Conservation (phyloP, 2,329 filamentous ascomycete genomes). For the Trichoderma lentiforme region DNA sequence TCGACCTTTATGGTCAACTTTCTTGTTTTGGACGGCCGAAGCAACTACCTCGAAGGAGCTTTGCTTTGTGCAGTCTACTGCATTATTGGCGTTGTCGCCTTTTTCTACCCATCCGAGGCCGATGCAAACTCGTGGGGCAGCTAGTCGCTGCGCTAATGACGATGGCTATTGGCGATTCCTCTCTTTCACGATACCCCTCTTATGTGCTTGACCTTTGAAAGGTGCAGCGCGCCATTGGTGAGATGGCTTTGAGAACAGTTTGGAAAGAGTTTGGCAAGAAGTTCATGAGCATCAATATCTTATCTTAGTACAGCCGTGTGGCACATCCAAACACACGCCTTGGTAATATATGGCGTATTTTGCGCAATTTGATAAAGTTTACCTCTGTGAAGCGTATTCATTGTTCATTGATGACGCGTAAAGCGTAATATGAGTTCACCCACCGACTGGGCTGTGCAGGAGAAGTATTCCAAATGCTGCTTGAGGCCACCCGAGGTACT, state of each 20-base stretch:
- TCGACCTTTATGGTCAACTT: constrained; percentile 86
- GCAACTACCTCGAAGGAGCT: constrained; percentile 81
- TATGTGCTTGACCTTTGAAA: background rate
- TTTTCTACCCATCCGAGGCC: constrained; percentile 57
- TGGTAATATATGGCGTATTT: background rate
- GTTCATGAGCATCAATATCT: background rate
- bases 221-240: background rate
- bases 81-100: constrained; percentile 64
- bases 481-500: background rate
- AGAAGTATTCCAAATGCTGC: background rate
- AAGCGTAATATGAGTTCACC: background rate
- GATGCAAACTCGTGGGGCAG: constrained; percentile 44
- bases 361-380: background rate
- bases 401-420: background rate
- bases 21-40: constrained; percentile 77
- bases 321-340: background rate
- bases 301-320: background rate
- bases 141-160: background rate
- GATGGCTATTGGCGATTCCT: background rate
- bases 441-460: background rate
- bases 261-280: background rate
- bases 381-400: background rate
- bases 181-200: background rate
- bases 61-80: constrained; percentile 64
- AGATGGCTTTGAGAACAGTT: background rate